Base-by-base conservation (phyloP, 306 rosid genomes). In the Castanea crenata region DNA sequence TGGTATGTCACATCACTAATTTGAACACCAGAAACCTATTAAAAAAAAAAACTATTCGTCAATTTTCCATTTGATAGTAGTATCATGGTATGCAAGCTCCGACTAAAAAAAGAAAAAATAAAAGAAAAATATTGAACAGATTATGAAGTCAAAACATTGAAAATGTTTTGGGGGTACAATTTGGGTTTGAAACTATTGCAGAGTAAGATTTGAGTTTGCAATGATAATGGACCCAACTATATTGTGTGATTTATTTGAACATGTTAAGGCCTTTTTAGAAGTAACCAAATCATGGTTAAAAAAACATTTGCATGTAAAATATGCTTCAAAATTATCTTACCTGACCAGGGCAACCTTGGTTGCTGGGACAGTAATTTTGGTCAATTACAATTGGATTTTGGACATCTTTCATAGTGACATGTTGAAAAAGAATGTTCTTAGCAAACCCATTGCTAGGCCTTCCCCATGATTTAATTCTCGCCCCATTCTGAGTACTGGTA, bases 381-480 rank as follows among this genome's bases (percentile, higher is more conserved):
- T 90, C 94, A 1, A 90, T 83, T 1, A 86, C 20, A 7, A 88
- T 44, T 8, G 92, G 92, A 69, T 86, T 86, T 52, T 85, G 83
- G 20, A 86, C 94, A 76, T 85, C 79, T 4, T 49, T 0, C 87
- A 88, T 83, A 4, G 76, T 56, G 3, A 34, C 59, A 75, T 90
- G 83, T 35, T 81, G 85, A 74, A 83, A 88, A 35, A 76, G 59
- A 74, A 90, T 80, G 70, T 80, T 69, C 75, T 61, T 83, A 3
- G 81, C 90, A 12, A 85, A 90, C 1, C 91, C 91, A 76, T 67
- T 84, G 75, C 91, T 87, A 21, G 90, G 80, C 16, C 83, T 86
- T 3, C 90, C 94, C 94, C 92, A 88, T 13, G 92, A 76, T 71
- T 90, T 90, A 11, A 88, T 90, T 18, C 94, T 34, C 6, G 73